Evolutionary conservation across 495 filamentous ascomycete species (phyloP).

Genomic region (Penicillium cataractarum): DNA sequence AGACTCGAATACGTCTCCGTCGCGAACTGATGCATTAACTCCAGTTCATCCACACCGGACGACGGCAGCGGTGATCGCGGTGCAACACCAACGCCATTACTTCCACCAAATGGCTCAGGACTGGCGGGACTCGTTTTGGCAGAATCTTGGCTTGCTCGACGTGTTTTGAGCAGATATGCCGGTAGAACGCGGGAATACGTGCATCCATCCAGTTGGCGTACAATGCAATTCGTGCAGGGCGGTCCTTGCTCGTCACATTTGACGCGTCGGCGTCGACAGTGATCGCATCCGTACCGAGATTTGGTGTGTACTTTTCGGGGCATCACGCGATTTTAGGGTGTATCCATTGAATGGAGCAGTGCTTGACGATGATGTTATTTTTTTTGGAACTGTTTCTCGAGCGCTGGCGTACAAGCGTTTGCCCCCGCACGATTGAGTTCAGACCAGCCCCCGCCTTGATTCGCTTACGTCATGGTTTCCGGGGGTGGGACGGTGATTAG

Average conservation of each 20-base stretch:
- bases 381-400: background rate
- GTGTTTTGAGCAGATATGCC: background rate
- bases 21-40: slow-evolving; percentile 25
- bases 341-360: background rate
- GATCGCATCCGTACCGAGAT: slow-evolving; percentile 51
- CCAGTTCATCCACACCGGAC: slow-evolving; percentile 9
- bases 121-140: background rate
- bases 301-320: slow-evolving; percentile 45
- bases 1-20: slow-evolving; percentile 21
- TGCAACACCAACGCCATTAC: background rate
- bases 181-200: slow-evolving; percentile 25
- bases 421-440: background rate
- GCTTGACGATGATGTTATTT: background rate
- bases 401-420: background rate
- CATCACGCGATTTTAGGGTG: slow-evolving; percentile 3
- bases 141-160: background rate
- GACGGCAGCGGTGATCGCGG: background rate
- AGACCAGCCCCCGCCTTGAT: background rate
- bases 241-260: slow-evolving; percentile 42
- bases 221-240: slow-evolving; percentile 32
- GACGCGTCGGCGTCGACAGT: slow-evolving; percentile 53
- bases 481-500: background rate
- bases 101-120: background rate
- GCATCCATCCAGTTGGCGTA: slow-evolving; percentile 28
- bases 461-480: background rate